Evolutionary conservation across 2,329 filamentous ascomycete genomes (phyloP).

Genomic region (Neospermospora avenae): DNA sequence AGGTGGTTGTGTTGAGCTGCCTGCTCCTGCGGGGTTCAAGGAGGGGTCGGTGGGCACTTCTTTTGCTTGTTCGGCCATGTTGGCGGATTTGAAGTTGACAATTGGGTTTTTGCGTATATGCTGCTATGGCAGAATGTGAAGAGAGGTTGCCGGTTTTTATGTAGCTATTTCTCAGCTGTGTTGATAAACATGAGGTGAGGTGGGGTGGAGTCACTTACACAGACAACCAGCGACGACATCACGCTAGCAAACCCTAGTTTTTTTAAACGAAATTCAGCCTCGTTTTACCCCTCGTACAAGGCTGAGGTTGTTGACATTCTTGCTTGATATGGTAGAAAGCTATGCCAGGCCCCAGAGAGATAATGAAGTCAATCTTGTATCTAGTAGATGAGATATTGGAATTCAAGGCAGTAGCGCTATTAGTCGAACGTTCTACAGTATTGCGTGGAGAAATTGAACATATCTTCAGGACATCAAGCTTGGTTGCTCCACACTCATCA

Average conservation of each 20-base stretch:
- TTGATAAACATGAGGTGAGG: conserved; percentile 7
- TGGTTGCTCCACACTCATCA: no score
- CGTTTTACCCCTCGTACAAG: background rate
- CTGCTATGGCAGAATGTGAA: background rate
- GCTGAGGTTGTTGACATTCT: background rate
- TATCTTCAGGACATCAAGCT: no score
- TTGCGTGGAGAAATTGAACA: no score
- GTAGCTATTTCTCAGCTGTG: background rate
- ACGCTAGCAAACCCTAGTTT: conserved; percentile 14
- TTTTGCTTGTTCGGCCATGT: conserved; percentile 19
- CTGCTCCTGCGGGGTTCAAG: conserved; percentile 4
- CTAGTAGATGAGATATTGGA: no score
- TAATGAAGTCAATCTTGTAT: no score
- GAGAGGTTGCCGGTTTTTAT: background rate
- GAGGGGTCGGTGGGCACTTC: conserved; percentile 20
- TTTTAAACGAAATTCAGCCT: conserved; percentile 19
- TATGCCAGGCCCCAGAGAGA: no score
- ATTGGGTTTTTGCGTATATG: background rate
- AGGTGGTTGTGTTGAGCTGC: background rate
- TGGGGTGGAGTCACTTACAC: conserved; percentile 20
- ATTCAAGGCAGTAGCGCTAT: no score
- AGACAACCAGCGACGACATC: conserved; percentile 12
- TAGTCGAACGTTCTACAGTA: no score
- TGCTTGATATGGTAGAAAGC: background rate
- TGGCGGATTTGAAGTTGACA: conserved; percentile 3